These are phyloP conservation scores for Yamadazyma laniorum DNA, from an alignment of 805 yeast genomes.

Conservation along the genomic window DNA sequence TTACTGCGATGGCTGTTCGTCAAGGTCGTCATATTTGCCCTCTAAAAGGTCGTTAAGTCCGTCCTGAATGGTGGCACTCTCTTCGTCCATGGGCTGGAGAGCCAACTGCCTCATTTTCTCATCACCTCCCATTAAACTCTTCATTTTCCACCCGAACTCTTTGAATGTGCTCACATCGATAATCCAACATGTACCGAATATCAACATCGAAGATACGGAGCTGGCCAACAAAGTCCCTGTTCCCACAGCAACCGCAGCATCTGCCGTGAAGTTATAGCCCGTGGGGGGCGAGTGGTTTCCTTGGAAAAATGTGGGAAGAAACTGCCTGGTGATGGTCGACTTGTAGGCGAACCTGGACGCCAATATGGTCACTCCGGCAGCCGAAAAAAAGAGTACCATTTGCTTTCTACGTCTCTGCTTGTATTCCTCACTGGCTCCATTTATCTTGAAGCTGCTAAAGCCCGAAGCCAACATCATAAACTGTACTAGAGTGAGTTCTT, in stretches of 20 bases:
- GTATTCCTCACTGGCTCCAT: conserved; percentile 46
- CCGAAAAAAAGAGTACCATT: conserved; percentile 67
- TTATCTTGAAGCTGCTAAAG: conserved; percentile 25
- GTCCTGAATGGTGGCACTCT: conserved; percentile 55
- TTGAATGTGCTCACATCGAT: conserved; percentile 64
- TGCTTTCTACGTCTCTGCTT: conserved; percentile 65
- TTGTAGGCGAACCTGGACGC: conserved; percentile 74
- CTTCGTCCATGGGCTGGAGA: conserved; percentile 50
- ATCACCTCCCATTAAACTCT: conserved; percentile 64
- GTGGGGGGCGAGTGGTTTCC: conserved; percentile 85
- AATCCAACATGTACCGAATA: conserved; percentile 78
- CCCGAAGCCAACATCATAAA: conserved; percentile 15
- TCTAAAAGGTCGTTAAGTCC: conserved; percentile 50
- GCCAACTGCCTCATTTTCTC: conserved; percentile 50
- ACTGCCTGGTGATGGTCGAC: conserved; percentile 71
- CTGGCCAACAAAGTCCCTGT: conserved; percentile 77
- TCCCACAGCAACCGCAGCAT: conserved; percentile 81
- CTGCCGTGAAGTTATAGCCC: conserved; percentile 69
- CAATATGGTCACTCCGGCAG: conserved; percentile 68
- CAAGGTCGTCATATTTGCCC: conserved; percentile 38
- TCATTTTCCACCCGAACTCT: conserved; percentile 74
- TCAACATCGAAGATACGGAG: conserved; percentile 66
- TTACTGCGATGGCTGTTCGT: no score
- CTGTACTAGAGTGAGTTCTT: conserved; percentile 31
- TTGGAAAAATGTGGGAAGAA: conserved; percentile 72